Percentiles rank a stretch among this genome's conserved stretches.
Conservation (phyloP, 2,329 filamentous ascomycete genomes). For the Clonostachys solani region DNA sequence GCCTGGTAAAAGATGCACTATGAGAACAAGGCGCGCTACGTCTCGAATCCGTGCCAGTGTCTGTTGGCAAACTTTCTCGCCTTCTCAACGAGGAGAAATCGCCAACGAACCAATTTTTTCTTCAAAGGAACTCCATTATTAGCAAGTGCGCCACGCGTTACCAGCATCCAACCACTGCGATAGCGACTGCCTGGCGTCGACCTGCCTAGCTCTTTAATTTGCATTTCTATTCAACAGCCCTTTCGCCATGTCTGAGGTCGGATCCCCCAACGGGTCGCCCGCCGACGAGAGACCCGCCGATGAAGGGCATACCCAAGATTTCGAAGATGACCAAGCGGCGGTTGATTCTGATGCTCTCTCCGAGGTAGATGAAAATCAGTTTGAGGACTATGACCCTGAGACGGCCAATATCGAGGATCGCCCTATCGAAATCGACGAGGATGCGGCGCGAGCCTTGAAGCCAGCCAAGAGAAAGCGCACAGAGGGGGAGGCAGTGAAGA, state of each 20-base stretch:
- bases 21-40: too few species aligned
- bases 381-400: slow-evolving; percentile 64
- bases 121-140: too few species aligned
- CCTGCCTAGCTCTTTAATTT: slow-evolving; percentile 1
- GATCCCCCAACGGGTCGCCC: slow-evolving; percentile 33
- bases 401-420: slow-evolving; percentile 60
- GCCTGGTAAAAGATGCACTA: too few species aligned
- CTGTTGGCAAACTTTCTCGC: too few species aligned
- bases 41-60: too few species aligned
- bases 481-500: slow-evolving; percentile 62
- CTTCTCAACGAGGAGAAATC: too few species aligned
- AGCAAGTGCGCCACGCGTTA: too few species aligned
- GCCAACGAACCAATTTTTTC: too few species aligned
- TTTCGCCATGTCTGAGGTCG: slow-evolving; percentile 39
- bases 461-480: slow-evolving; percentile 61
- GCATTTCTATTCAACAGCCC: slow-evolving; percentile 1
- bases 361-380: slow-evolving; percentile 66
- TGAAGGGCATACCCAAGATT: slow-evolving; percentile 35
- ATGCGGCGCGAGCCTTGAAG: slow-evolving; percentile 59
- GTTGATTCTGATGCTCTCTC: slow-evolving; percentile 54
- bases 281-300: slow-evolving; percentile 24
- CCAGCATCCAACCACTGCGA: background rate
- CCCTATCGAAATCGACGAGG: slow-evolving; percentile 64
- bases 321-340: slow-evolving; percentile 32
- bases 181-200: background rate